phyloP scores from a whole-genome alignment of 2,329 filamentous ascomycete species.

The Neonectria ditissima region DNA sequence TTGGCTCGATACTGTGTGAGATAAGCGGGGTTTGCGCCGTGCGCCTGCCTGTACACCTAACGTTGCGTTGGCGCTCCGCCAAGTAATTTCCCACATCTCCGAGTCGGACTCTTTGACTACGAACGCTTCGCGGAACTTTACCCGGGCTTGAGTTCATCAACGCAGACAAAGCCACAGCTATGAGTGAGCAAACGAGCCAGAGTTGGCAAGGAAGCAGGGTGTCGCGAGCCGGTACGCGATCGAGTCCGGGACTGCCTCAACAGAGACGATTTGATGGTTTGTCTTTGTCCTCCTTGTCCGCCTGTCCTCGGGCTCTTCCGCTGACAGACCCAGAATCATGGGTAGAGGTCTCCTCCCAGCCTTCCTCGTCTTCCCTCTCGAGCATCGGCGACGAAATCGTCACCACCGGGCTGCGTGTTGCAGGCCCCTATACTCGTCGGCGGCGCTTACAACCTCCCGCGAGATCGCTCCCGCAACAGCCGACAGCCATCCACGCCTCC shows the following conservation, averaged over 20 bases:
- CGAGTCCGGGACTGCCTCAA: slow-evolving; percentile 47
- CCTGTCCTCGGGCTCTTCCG: slow-evolving; percentile 6
- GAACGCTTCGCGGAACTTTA: slow-evolving; percentile 4
- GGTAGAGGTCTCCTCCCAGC: slow-evolving; percentile 93
- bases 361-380: slow-evolving; percentile 92
- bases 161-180: slow-evolving; percentile 27
- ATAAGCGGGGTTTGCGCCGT: slow-evolving; percentile 40
- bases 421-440: slow-evolving; percentile 71
- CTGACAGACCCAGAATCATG: slow-evolving; percentile 79
- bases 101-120: slow-evolving; percentile 12
- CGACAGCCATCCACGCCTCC: slow-evolving; percentile 56
- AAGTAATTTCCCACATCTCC: slow-evolving; percentile 11
- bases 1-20: slow-evolving; percentile 21
- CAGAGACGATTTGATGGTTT: slow-evolving; percentile 54
- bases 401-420: slow-evolving; percentile 85
- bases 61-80: slow-evolving; percentile 28
- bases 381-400: slow-evolving; percentile 90
- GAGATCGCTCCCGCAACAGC: slow-evolving; percentile 53
- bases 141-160: slow-evolving; percentile 13
- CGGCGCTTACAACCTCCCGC: slow-evolving; percentile 59
- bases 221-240: slow-evolving; percentile 44
- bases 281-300: slow-evolving; percentile 28
- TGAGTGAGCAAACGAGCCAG: slow-evolving; percentile 46
- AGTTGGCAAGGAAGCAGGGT: slow-evolving; percentile 41
- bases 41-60: slow-evolving; percentile 27